Evolutionary conservation across 768 basidiomycete genomes (phyloP).

Genomic region (Kwoniella dejecticola): DNA sequence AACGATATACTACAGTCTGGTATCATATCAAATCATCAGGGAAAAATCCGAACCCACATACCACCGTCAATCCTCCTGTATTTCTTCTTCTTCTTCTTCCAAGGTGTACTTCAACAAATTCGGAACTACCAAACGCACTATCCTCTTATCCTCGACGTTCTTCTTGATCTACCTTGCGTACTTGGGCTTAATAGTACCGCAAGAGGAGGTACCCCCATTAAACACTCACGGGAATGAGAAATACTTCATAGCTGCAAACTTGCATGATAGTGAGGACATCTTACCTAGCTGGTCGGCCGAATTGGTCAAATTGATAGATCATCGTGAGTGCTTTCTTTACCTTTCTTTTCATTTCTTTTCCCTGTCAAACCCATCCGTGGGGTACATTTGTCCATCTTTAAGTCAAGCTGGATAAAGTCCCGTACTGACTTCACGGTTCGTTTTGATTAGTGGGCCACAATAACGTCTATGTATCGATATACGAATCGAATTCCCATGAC

Average conservation of each 20-base stretch:
- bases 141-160: slow-evolving; percentile 5
- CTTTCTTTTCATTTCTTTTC: too few relatives aligned
- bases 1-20: neutral
- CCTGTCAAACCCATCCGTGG: too few relatives aligned
- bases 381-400: too few relatives aligned
- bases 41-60: neutral
- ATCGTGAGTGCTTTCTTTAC: slow-evolving; percentile 22
- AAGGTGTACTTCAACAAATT: slow-evolving; percentile 5
- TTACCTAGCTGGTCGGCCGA: slow-evolving; percentile 58
- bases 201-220: slow-evolving; percentile 3
- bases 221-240: slow-evolving; percentile 7
- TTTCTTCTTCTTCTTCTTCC: too few relatives aligned
- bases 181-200: slow-evolving; percentile 11
- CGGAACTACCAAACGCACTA: neutral
- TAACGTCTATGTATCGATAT: slow-evolving; percentile 59
- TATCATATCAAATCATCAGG: neutral
- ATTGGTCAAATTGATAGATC: slow-evolving; percentile 46
- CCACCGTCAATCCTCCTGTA: too few relatives aligned
- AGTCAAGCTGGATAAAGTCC: too few relatives aligned
- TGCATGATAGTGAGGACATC: slow-evolving; percentile 57
- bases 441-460: slow-evolving; percentile 58
- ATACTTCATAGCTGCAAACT: slow-evolving; percentile 57
- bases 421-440: too few relatives aligned
- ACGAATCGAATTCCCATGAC: slow-evolving; percentile 58
- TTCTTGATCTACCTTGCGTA: slow-evolving; percentile 2